Evolutionary conservation across 352 stramenopile species (phyloP).

Genomic region (Globisporangium iwayamae): DNA sequence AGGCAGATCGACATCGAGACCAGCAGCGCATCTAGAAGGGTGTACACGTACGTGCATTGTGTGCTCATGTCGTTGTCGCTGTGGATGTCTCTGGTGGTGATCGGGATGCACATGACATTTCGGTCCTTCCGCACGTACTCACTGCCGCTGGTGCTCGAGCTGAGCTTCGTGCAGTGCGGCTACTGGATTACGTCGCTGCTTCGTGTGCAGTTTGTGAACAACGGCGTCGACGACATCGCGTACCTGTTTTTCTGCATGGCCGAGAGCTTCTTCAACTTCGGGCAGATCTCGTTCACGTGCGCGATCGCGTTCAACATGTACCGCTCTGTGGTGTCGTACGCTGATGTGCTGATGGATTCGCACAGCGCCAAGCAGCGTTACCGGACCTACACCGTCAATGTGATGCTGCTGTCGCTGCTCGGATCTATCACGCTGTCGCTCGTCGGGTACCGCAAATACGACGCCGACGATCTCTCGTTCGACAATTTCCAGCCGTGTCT

Average conservation of each 20-base stretch:
- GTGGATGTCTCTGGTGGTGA: constrained; percentile 74
- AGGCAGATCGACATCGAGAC: neutral
- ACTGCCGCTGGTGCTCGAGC: constrained; percentile 59
- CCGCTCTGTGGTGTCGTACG: constrained; percentile 71
- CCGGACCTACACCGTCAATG: constrained; percentile 60
- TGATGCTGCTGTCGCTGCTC: constrained; percentile 59
- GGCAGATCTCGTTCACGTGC: constrained; percentile 76
- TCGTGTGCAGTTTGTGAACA: constrained; percentile 51
- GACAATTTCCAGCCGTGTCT: constrained; percentile 59
- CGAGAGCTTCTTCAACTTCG: constrained; percentile 78
- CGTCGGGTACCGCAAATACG: constrained; percentile 43
- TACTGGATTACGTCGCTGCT: constrained; percentile 72
- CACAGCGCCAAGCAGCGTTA: constrained; percentile 59
- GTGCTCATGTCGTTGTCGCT: constrained; percentile 72
- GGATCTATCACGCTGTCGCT: constrained; percentile 57
- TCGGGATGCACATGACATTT: constrained; percentile 74
- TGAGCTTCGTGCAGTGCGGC: constrained; percentile 62
- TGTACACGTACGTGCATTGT: constrained; percentile 69
- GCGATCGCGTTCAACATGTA: constrained; percentile 82
- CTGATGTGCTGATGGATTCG: constrained; percentile 65
- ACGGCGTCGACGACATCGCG: constrained; percentile 35
- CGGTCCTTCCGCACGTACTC: constrained; percentile 73
- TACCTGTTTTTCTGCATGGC: constrained; percentile 66
- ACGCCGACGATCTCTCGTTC: constrained; percentile 16
- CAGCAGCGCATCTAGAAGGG: constrained; percentile 22